Evolutionary conservation across 768 basidiomycete species (phyloP), one percentile per base, ranked within the genome.

Genomic region (Hypholoma sublateritium): DNA sequence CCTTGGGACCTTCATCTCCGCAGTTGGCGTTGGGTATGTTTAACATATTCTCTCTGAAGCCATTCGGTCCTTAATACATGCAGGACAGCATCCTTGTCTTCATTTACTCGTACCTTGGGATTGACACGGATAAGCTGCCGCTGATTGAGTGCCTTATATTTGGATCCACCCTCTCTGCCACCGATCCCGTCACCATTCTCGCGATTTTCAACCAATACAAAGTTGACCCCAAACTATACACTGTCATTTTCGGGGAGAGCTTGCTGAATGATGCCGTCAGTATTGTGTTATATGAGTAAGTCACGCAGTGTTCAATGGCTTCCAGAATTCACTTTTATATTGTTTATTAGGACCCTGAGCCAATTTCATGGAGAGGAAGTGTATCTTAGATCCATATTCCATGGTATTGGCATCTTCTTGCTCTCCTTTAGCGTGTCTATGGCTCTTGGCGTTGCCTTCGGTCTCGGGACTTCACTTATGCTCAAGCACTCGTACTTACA

Each of bases 261-360:
- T 80, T 99, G 57, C 75, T 99, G 58, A 99, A 99, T 74, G 97
- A 99, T 78, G 97, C 97, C 17, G 97, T 98, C 67, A 94, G 93
- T 81, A 98, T 98, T 77, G 95, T 98, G 72, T 95, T 99, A 91
- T 98, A 98, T 73, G 97, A 99, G 95, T 98, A 70, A 80, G 95
- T 89, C 6, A n/a, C 17, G 5, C 44, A 58, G 25, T 28, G 25
- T 34, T 14, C 17, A 25, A 9, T 58, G 51, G 43, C 36, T 42
- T 42, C 46, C 50, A 34, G 8, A 22, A 36, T 16, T 14, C 48
- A 48, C 36, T 21, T 50, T 37, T 48, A 41, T 12, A 54, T 35
- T 21, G 16, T 25, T 42, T 19, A 54, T 5, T 65, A 98, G 95
- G 71, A 98, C 96, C 0, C 77, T 98, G 50, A 88, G 90, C 7